Evolutionary conservation across 768 basidiomycete species (phyloP).

Genomic region (Crucibulum laeve): DNA sequence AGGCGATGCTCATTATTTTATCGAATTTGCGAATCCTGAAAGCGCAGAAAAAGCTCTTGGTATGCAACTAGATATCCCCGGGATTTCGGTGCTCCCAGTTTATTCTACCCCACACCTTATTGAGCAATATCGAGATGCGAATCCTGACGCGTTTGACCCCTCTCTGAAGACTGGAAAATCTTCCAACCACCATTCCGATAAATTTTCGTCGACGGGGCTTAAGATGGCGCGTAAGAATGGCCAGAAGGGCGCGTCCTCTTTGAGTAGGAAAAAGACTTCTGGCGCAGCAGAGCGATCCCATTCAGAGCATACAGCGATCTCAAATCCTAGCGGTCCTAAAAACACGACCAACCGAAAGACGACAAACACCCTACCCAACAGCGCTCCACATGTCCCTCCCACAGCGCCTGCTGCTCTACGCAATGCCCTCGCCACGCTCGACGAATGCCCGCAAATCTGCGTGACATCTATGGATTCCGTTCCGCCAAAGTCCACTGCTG

Average conservation of each 20-base stretch:
- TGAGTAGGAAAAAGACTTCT: no score
- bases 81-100: slow-evolving; percentile 15
- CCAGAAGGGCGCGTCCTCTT: no score
- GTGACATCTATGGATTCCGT: slow-evolving; percentile 4
- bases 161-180: not conserved
- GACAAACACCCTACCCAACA: no score
- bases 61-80: slow-evolving; percentile 13
- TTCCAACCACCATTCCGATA: not conserved
- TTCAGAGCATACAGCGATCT: no score
- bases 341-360: no score
- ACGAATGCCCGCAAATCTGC: not conserved
- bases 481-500: slow-evolving; percentile 7
- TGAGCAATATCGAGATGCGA: slow-evolving; percentile 12
- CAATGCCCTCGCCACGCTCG: no score
- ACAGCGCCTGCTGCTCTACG: no score
- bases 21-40: slow-evolving; percentile 14
- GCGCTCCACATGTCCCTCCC: not conserved
- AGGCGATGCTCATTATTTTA: slow-evolving; percentile 13
- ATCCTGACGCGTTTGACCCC: slow-evolving; percentile 4
- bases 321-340: no score
- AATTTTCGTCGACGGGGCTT: no score
- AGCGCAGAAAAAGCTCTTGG: slow-evolving; percentile 18
- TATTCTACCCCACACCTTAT: slow-evolving; percentile 12
- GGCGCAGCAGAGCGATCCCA: no score
- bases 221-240: no score